phyloP scores from a whole-genome alignment of 2,329 filamentous ascomycete species.

The Aspergillus chevalieri region DNA sequence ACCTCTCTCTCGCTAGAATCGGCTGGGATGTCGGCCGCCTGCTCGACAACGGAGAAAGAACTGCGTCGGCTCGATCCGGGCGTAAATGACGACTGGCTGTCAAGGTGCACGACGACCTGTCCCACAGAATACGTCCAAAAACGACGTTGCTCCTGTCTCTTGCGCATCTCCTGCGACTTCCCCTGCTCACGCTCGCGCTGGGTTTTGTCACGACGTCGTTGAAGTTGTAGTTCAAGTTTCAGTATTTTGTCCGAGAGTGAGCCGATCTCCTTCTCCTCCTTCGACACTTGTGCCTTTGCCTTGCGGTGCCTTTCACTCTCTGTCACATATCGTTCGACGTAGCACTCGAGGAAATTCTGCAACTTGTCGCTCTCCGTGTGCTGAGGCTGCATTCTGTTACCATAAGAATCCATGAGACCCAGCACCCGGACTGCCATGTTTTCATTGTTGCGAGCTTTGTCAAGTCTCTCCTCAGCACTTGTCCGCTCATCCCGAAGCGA shows the following conservation, averaged over 20 bases:
- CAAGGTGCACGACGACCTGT: conserved; percentile 31
- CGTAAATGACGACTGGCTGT: conserved; percentile 15
- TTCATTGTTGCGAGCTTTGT: conserved; percentile 22
- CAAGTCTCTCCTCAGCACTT: conserved; percentile 25
- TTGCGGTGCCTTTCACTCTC: conserved; percentile 18
- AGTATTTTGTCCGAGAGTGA: conserved; percentile 12
- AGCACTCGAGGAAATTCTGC: conserved; percentile 29
- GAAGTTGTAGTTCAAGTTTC: conserved; percentile 14
- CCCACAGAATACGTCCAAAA: conserved; percentile 35
- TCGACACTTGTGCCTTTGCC: conserved; percentile 18
- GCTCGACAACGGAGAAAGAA: not conserved
- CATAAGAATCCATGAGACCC: conserved; percentile 31
- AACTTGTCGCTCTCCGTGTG: conserved; percentile 27
- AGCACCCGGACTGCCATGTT: conserved; percentile 17
- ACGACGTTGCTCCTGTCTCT: conserved; percentile 24
- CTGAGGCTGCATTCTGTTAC: conserved; percentile 21
- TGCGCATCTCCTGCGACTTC: conserved; percentile 20
- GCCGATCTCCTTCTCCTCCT: conserved; percentile 21
- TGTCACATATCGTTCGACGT: conserved; percentile 22
- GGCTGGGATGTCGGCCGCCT: not conserved
- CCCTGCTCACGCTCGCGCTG: conserved; percentile 8
- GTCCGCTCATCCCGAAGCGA: conserved; percentile 25
- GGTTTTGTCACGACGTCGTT: not conserved
- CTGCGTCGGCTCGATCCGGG: not conserved
- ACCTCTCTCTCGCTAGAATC: conserved; percentile 9